Evolutionary conservation across 2,329 filamentous ascomycete genomes (phyloP).

Genomic region (Dactylella cylindrospora): DNA sequence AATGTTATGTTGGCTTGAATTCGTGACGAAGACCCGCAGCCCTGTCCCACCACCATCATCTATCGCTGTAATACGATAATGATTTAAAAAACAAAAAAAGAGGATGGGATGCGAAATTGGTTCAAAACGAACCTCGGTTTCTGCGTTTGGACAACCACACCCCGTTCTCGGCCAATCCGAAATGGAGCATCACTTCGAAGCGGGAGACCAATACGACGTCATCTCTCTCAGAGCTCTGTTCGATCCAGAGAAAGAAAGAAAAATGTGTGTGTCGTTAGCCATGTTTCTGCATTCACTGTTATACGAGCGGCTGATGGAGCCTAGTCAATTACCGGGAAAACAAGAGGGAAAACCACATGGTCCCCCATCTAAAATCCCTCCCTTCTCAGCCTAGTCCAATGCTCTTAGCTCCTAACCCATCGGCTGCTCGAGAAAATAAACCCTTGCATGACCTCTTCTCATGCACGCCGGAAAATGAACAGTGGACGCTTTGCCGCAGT

Average conservation of each 20-base stretch:
- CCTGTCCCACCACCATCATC: too few species aligned
- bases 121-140: slow-evolving; percentile 21
- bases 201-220: background rate
- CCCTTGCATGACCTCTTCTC: background rate
- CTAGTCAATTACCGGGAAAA: slow-evolving; percentile 11
- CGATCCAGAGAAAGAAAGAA: slow-evolving; percentile 12
- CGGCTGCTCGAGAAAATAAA: slow-evolving; percentile 14
- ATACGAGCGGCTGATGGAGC: slow-evolving; percentile 38
- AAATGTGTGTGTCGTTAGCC: slow-evolving; percentile 1
- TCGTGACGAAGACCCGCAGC: too few species aligned
- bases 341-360: too few species aligned
- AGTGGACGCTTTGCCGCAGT: slow-evolving; percentile 30
- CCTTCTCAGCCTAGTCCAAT: too few species aligned
- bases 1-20: too few species aligned
- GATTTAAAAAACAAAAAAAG: too few species aligned
- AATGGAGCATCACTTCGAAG: background rate
- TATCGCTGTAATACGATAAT: too few species aligned
- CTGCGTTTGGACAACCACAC: background rate
- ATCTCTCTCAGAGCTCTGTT: slow-evolving; percentile 11
- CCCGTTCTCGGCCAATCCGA: background rate
- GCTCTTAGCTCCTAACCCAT: too few species aligned
- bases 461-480: slow-evolving; percentile 25
- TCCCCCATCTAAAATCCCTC: too few species aligned
- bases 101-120: background rate
- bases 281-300: slow-evolving; percentile 20